A percentile compares a stretch with the other conserved stretches of the same genome.
Conservation (phyloP, 23 red algal species). For the Gracilaria caudata region DNA sequence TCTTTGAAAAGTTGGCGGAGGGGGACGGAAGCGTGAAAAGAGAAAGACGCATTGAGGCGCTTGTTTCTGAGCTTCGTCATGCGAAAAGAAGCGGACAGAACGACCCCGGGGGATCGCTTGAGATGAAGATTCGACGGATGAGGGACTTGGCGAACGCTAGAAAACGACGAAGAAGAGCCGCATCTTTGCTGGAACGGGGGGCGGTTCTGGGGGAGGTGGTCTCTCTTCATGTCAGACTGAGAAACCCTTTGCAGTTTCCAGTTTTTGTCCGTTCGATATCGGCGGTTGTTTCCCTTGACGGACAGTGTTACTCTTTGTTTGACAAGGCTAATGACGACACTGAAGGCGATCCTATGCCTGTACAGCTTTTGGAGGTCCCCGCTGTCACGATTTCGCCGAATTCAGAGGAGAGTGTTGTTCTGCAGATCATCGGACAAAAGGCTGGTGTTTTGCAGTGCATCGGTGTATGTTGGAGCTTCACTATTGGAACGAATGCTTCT, state of each 20-base stretch:
- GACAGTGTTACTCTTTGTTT: slow-evolving; percentile 30
- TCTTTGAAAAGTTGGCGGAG: slow-evolving; percentile 22
- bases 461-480: slow-evolving; percentile 53
- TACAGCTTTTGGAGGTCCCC: slow-evolving; percentile 16
- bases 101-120: slow-evolving; percentile 61
- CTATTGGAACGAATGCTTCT: slow-evolving; percentile 39
- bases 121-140: slow-evolving; percentile 70
- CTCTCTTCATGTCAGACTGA: slow-evolving; percentile 16
- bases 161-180: slow-evolving; percentile 21
- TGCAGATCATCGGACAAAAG: slow-evolving; percentile 24
- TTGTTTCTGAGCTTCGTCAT: slow-evolving; percentile 65
- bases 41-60: slow-evolving; percentile 51
- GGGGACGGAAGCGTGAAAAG: slow-evolving; percentile 2
- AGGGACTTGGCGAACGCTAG: slow-evolving; percentile 27
- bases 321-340: not conserved
- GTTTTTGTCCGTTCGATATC: slow-evolving; percentile 40
- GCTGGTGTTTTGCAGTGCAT: slow-evolving; percentile 48
- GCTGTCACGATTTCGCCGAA: slow-evolving; percentile 22
- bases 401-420: slow-evolving; percentile 12
- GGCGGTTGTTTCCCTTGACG: slow-evolving; percentile 55
- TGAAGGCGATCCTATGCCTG: slow-evolving; percentile 6
- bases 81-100: slow-evolving; percentile 33
- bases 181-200: slow-evolving; percentile 61
- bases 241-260: slow-evolving; percentile 65
- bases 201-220: slow-evolving; percentile 61